phyloP scores from a whole-genome alignment of 371 early-diverging fungal species.

The Mortierella polycephala region DNA sequence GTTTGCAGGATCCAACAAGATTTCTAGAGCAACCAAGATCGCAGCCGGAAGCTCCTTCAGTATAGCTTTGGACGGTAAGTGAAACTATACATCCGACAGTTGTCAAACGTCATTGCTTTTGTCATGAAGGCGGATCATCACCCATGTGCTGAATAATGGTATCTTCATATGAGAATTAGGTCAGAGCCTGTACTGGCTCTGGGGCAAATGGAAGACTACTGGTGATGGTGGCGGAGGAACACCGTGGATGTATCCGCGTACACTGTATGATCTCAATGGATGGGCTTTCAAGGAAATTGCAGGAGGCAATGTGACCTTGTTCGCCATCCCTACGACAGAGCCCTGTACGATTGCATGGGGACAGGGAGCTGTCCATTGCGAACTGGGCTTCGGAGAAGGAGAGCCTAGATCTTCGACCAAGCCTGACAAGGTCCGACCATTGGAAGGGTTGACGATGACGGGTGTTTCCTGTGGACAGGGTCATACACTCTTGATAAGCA shows the following conservation, averaged over 20 bases:
- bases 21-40: conserved; percentile 50
- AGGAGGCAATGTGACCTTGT: conserved; percentile 56
- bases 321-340: conserved; percentile 47
- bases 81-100: too few species aligned
- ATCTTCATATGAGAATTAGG: conserved; percentile 8
- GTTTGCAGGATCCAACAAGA: conserved; percentile 48
- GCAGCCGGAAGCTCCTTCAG: conserved; percentile 59
- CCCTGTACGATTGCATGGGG: conserved; percentile 59
- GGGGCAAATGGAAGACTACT: conserved; percentile 65
- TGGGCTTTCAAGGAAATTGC: conserved; percentile 54
- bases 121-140: too few species aligned
- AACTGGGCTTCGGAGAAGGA: conserved; percentile 59
- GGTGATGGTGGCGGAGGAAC: conserved; percentile 62
- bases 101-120: too few species aligned
- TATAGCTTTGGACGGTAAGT: conserved; percentile 58
- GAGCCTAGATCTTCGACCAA: conserved; percentile 52
- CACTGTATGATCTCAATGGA: conserved; percentile 58
- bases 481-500: conserved; percentile 56
- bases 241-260: conserved; percentile 61
- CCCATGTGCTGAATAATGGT: too few species aligned
- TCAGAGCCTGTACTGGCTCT: conserved; percentile 54
- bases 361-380: conserved; percentile 54
- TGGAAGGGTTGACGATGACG: conserved; percentile 54
- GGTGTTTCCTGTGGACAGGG: conserved; percentile 56
- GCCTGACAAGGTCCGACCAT: conserved; percentile 57